A percentile compares a stretch with the other conserved stretches of the same genome.
phyloP scores from a whole-genome alignment of 2,329 filamentous ascomycete genomes.

The Sarocladiaceae sp. region DNA sequence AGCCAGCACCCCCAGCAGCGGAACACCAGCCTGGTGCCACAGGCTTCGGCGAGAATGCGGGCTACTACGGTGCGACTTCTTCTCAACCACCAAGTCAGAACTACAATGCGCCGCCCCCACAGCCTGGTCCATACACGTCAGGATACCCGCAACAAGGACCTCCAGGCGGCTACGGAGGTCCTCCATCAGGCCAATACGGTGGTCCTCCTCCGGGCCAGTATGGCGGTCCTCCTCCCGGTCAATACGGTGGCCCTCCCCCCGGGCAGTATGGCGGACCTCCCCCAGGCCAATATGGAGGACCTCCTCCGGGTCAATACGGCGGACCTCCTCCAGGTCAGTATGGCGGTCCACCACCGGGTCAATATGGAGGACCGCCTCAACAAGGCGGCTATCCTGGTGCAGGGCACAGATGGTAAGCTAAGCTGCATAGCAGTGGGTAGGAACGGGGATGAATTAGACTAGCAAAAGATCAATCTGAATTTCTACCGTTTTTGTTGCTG shows the following conservation, averaged over 20 bases:
- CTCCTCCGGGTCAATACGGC: constrained; percentile 4
- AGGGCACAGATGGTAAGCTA: constrained; percentile 1
- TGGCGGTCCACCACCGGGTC: constrained; percentile 1
- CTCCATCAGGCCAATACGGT: constrained; percentile 20
- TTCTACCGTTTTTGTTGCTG: too few species aligned
- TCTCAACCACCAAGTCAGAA: constrained; percentile 9
- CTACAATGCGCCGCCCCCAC: constrained; percentile 26
- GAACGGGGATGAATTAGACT: neutral
- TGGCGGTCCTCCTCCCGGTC: constrained; percentile 15
- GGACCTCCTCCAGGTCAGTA: constrained; percentile 5
- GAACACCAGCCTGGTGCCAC: constrained; percentile 28
- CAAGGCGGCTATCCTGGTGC: constrained; percentile 21
- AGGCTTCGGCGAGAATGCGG: constrained; percentile 35
- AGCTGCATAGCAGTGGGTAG: neutral
- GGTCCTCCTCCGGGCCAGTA: constrained; percentile 13
- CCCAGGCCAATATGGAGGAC: neutral
- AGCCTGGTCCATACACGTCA: constrained; percentile 25
- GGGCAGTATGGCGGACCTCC: constrained; percentile 23
- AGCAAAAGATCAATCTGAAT: too few species aligned
- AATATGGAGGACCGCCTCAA: neutral
- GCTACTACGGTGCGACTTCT: constrained; percentile 18
- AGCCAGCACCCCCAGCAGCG: constrained; percentile 27
- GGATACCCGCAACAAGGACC: constrained; percentile 32
- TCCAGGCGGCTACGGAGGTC: too few species aligned
- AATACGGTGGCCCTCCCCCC: constrained; percentile 24